Evolutionary conservation across 192 early-diverging fungal genomes (phyloP), one percentile per base, ranked within the genome.

Genomic region (Allomyces javanicus): DNA sequence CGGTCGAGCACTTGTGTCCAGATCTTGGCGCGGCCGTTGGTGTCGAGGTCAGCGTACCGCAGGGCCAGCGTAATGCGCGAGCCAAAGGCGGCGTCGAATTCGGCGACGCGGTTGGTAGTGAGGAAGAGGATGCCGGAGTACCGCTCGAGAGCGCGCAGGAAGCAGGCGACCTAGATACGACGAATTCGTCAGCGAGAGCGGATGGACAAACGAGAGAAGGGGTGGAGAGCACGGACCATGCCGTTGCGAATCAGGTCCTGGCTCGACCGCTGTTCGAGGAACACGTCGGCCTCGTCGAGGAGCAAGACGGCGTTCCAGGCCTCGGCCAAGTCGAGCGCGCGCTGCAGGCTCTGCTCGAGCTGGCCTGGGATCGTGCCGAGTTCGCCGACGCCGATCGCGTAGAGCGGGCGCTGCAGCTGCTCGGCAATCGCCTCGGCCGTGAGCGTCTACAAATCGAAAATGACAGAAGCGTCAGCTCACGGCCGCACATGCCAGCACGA

Each of bases 391-490:
- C 73, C 81, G 5, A 83, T 75, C 50, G 76, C 81, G 66, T 81
- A 83, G 12, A 83, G 67, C 3, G 82, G 82, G 24, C 69, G 69
- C 26, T 82, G 78, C 19, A 83, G 67, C 3, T 72, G 66, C 63
- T 83, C 82, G 17, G 79, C 73, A 62, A 83, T 82, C 9, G 78
- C 80, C 66, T 83, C 82, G 21, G 81, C 80, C n/a, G 81, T 83
- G 40, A 83, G 68, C 21, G 81, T 83, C 68, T 82, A 40, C 33
- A 40, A 40, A 3, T 40, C 33, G 7, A 40, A 3, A 3, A 40
- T 9, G 33, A 7, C 33, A 0, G 9, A 40, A 40, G 7, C 33
- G 33, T 40, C 33, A 40, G 33, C 9, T 40, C 33, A 7, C 7
- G 33, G 3, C 33, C 33, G 4, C 3, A 40, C 3, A 26, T 4